Percentiles rank a stretch among this genome's conserved stretches.
Conservation (phyloP, 2,329 filamentous ascomycete genomes). For the Ophiostoma populinum region DNA sequence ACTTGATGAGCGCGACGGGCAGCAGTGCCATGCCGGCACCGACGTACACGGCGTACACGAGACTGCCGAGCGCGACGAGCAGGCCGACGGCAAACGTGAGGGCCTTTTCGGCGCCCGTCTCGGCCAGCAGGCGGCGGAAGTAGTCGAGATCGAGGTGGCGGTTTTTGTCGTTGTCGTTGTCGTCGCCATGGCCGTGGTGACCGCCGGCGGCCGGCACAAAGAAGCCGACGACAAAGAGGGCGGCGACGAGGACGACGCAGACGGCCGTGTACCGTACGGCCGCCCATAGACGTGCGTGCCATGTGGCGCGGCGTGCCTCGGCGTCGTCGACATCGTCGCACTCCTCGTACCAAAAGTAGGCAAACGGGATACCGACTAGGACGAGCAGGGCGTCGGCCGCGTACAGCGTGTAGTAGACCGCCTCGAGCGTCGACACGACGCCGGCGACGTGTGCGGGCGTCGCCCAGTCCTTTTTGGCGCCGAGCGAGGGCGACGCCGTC, state of each 20-base stretch:
- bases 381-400: conserved; percentile 82
- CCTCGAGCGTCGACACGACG: conserved; percentile 64
- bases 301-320: conserved; percentile 47
- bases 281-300: conserved; percentile 56
- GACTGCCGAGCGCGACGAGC: conserved; percentile 70
- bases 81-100: conserved; percentile 78
- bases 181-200: conserved; percentile 24
- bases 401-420: conserved; percentile 88
- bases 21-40: conserved; percentile 75
- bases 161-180: too few species aligned
- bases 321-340: conserved; percentile 78
- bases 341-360: conserved; percentile 97
- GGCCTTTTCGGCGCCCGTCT: conserved; percentile 84
- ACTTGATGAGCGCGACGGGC: conserved; percentile 82
- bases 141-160: conserved; percentile 72
- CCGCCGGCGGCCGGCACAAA: conserved; percentile 71
- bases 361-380: conserved; percentile 77
- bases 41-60: conserved; percentile 80
- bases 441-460: conserved; percentile 61
- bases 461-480: conserved; percentile 88
- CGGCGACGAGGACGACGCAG: conserved; percentile 63
- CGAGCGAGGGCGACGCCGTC: conserved; percentile 57
- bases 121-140: conserved; percentile 67
- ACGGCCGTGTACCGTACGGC: conserved; percentile 80
- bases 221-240: conserved; percentile 83